Conservation (phyloP, 1,284 basidiomycete genomes). For the Vanrija pseudolonga region DNA sequence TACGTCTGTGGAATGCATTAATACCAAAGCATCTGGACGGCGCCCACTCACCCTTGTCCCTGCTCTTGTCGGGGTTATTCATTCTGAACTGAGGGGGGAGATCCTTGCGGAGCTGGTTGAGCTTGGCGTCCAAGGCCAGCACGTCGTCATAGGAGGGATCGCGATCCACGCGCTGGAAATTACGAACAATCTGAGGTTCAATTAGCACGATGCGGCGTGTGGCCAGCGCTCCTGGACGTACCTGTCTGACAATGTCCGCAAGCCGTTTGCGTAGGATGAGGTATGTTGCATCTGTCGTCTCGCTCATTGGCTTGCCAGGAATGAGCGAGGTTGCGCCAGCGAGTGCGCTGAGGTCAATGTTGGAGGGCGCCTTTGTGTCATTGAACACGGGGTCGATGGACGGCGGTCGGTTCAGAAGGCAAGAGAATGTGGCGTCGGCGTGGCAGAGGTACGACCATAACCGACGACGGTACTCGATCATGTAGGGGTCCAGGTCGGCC, state of each 20-base stretch:
- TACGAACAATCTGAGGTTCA: conserved; percentile 64
- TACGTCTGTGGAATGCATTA: conserved; percentile 17
- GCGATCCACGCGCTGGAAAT: conserved; percentile 80
- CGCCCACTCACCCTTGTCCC: conserved; percentile 29
- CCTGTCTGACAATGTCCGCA: conserved; percentile 73
- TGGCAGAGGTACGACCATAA: conserved; percentile 93
- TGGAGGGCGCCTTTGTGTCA: conserved; percentile 59
- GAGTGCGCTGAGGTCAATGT: conserved; percentile 65
- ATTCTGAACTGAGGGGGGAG: conserved; percentile 59
- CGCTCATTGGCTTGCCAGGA: conserved; percentile 39
- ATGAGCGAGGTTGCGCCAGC: conserved; percentile 24
- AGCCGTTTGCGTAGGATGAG: conserved; percentile 79
- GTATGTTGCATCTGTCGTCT: conserved; percentile 79
- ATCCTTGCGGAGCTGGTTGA: conserved; percentile 67
- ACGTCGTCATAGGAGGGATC: conserved; percentile 79
- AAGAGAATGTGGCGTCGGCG: conserved; percentile 77
- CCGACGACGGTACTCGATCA: conserved; percentile 80
- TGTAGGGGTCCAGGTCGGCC: conserved; percentile 54
- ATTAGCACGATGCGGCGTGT: too few relatives aligned
- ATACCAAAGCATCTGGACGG: not conserved
- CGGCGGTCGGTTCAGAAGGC: conserved; percentile 83
- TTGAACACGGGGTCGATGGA: conserved; percentile 47
- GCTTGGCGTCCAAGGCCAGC: conserved; percentile 72
- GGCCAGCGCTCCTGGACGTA: too few relatives aligned
- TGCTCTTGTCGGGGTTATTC: conserved; percentile 29